Evolutionary conservation across 345 rosid genomes (phyloP), one percentile per base, ranked within the genome.

Genomic region (thale cress (Arabidopsis thaliana)): DNA sequence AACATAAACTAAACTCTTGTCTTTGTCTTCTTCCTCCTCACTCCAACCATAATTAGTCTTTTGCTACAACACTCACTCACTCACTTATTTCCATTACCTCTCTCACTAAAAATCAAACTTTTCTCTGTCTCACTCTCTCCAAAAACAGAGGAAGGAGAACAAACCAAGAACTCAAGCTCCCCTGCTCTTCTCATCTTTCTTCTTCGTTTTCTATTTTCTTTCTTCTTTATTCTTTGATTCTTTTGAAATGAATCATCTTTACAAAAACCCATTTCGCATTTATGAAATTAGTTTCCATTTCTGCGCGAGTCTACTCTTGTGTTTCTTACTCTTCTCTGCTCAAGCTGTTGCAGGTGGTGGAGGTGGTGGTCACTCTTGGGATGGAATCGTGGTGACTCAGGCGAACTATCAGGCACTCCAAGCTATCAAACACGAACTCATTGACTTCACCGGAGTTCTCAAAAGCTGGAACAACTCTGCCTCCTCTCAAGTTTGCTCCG

Each of bases 391-490:
- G 57, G 91, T 90, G 57, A 87, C 97, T 45, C 85, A 80, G 37
- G 79, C 86, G 0, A 96, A 95, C 77, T 92, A 77, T 59, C 87
- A 81, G 53, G 79, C 96, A 24, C 96, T 95, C 41, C 85, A 79
- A 71, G 96, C 97, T 8, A 82, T 95, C 69, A 86, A 86, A 49
- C 86, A 65, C 5, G 90, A 89, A 24, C 90, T 92, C 10, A 73
- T 90, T 8, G 99, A 95, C 81, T 79, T 60, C 73, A 80, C 71
- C 10, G 91, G 98, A 45, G 78, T 80, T 22, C 82, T 93, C 44
- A 84, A 80, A 28, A 85, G 86, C 84, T 95, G 99, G 99, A 92
- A 92, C 28, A 77, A 65, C 49, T 84, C 84, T 65, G 87, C 88
- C 14, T 32, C 87, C 14, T 55, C 63, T 7, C 82, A 85, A 38